Base-by-base conservation (phyloP, 2,329 filamentous ascomycete species). In the Alternaria solani region DNA sequence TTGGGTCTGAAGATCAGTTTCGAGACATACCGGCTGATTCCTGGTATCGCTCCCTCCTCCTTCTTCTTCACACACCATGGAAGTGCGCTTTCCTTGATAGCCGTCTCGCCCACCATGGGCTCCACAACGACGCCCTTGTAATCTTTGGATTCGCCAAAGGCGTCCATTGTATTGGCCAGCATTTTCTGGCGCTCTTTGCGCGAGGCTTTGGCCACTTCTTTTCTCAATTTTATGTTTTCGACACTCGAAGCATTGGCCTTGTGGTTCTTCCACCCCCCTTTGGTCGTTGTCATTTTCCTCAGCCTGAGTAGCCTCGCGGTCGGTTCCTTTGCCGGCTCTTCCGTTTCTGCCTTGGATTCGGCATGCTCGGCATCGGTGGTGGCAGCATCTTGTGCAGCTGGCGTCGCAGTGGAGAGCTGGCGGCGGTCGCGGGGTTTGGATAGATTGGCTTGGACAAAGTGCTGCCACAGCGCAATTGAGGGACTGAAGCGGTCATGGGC, bases 401-500 rank as follows among this genome's bases (percentile, higher is more conserved):
- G 56, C 8, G 62, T 55, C 18, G 65, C 62, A 20, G 68, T 67
- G 41, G 69, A 70, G 5, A 59, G 62, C 9, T 63, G 62, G 42
- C 66, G 70, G 46, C 61, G 67, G 20, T 64, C 69, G 42, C 49
- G 59, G 43, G 52, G 47, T 28, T 54, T 39, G 23, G 49, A 52
- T 53, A 57, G 53, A 38, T 52, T 56, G 12, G 71, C 68, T 28
- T 63, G 55, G 49, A 74, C 60, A 54, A 78, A 78, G 38, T 77
- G 69, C 62, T 75, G 75, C 74, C 73, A 78, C 26, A 78, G 66
- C 28, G 63, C 69, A 48, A 65, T 57, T 14, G 75, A 68, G 8
- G 73, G 73, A 53, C 63, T 67, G 59, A 77, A 78, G 48, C 67
- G 66, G 47, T 78, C 74, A 58, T 66, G 66, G 36, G 76, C 72